phyloP scores from a whole-genome alignment of 2,329 filamentous ascomycete species.

The Pseudogymnoascus destructans region DNA sequence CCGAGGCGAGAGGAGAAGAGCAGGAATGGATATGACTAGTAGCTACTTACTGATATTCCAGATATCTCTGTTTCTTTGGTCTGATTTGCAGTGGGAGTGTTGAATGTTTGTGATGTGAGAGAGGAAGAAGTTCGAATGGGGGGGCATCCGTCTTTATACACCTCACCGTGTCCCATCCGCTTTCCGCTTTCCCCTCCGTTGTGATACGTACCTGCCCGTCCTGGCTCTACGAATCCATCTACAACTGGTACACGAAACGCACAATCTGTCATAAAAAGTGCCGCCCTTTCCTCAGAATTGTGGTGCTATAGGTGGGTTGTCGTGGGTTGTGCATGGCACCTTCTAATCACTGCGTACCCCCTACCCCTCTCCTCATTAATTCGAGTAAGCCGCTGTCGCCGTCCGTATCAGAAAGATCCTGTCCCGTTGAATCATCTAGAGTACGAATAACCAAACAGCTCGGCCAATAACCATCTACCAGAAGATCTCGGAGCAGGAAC shows the following conservation, averaged over 20 bases:
- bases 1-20: background rate
- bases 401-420: background rate
- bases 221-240: background rate
- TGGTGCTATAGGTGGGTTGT: background rate
- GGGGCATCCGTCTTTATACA: background rate
- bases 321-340: background rate
- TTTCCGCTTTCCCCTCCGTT: background rate
- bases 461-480: background rate
- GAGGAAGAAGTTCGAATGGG: background rate
- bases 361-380: background rate
- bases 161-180: background rate
- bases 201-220: conserved; percentile 1
- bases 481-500: conserved; percentile 5
- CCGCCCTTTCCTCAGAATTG: background rate
- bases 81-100: background rate
- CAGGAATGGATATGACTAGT: background rate
- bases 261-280: background rate
- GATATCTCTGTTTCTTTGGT: background rate
- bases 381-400: background rate
- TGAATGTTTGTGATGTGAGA: background rate
- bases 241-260: background rate
- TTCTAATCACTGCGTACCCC: background rate
- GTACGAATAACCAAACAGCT: background rate
- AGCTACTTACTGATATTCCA: background rate
- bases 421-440: background rate